A percentile compares a stretch with the other conserved stretches of the same genome.
Evolutionary conservation across 2,329 filamentous ascomycete species (phyloP).

Genomic region (Phoma sp.): DNA sequence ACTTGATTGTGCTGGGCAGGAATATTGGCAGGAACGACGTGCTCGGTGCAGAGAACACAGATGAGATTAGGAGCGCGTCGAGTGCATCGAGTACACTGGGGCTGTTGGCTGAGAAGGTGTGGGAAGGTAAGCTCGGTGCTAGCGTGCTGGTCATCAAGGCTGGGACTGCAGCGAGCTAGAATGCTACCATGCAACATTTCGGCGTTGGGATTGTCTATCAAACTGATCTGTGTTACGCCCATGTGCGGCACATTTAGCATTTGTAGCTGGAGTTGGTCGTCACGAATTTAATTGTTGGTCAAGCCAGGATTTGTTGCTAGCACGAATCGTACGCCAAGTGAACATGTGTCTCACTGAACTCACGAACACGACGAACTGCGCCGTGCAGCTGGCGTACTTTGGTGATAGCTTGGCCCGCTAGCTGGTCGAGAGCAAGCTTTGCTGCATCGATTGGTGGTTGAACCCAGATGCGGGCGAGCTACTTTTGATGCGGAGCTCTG

Average conservation of each 20-base stretch:
- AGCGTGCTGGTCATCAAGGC: slow-evolving; percentile 77
- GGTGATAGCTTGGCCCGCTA: neutral
- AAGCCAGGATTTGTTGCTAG: neutral
- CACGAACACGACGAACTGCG: neutral
- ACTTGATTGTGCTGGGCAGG: slow-evolving; percentile 73
- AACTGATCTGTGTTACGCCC: neutral
- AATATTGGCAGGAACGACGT: slow-evolving; percentile 37
- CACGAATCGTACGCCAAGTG: neutral
- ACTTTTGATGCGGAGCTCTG: neutral
- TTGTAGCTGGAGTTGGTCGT: neutral
- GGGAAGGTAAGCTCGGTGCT: slow-evolving; percentile 65
- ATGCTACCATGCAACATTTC: neutral
- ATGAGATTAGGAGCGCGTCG: slow-evolving; percentile 41
- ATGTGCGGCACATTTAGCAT: neutral
- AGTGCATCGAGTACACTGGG: slow-evolving; percentile 60
- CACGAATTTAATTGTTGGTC: neutral
- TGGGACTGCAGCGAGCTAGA: slow-evolving; percentile 11
- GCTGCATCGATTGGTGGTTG: neutral
- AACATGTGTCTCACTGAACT: neutral
- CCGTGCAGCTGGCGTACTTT: neutral
- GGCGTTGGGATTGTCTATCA: neutral
- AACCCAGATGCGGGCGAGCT: slow-evolving; percentile 5
- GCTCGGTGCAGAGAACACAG: slow-evolving; percentile 53
- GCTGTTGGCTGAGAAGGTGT: slow-evolving; percentile 66
- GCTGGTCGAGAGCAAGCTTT: neutral